Evolutionary conservation across 2,329 filamentous ascomycete genomes (phyloP).

Genomic region (Blastomyces emzantsi): DNA sequence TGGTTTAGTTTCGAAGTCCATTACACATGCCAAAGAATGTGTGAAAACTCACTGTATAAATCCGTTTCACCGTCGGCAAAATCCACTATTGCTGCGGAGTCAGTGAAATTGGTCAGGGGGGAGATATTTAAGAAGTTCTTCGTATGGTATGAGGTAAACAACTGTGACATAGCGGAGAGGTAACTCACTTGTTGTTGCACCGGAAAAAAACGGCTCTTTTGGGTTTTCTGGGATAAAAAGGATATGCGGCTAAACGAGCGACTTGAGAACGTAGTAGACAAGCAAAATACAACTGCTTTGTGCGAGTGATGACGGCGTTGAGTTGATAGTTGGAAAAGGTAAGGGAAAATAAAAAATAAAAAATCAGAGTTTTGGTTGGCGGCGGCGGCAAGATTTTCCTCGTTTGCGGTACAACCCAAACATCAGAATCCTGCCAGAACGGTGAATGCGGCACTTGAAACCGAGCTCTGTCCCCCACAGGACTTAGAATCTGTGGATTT

Average conservation of each 20-base stretch:
- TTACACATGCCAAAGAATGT: background rate
- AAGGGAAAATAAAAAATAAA: background rate
- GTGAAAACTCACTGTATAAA: constrained; percentile 56
- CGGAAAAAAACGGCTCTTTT: background rate
- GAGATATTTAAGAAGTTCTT: background rate
- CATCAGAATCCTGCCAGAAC: background rate
- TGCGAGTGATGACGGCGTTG: background rate
- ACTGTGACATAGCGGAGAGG: background rate
- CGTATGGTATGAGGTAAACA: background rate
- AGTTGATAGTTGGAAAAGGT: background rate
- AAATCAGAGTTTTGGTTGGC: constrained; percentile 5
- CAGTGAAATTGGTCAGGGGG: background rate
- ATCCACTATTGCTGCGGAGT: constrained; percentile 24
- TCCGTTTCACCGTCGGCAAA: constrained; percentile 41
- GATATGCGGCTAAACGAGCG: constrained; percentile 3
- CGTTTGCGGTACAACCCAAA: background rate
- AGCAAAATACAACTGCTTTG: background rate
- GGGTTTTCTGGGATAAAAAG: background rate
- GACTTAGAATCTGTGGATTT: background rate
- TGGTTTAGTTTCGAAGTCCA: background rate
- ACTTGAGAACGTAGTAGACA: constrained; percentile 2
- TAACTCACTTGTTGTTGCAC: background rate
- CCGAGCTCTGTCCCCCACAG: background rate
- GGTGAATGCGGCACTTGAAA: background rate
- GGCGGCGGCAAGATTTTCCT: constrained; percentile 8